phyloP scores from a whole-genome alignment of 306 rosid genomes.

The Dalbergia cochinchinensis region DNA sequence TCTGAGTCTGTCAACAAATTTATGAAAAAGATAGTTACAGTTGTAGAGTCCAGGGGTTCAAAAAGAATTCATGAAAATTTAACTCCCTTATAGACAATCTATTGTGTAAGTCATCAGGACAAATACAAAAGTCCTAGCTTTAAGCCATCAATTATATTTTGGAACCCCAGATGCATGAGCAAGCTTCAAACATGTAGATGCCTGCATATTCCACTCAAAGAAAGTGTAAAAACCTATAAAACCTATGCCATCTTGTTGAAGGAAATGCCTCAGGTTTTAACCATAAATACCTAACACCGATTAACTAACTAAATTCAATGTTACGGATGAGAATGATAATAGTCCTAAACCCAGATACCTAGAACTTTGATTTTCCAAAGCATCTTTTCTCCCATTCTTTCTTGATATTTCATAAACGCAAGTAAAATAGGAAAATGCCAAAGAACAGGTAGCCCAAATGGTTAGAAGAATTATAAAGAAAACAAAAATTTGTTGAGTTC shows the following conservation, averaged over 20 bases:
- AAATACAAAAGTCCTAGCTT: not conserved
- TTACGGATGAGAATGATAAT: not conserved
- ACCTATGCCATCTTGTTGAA: not conserved
- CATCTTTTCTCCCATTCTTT: slow-evolving; percentile 2
- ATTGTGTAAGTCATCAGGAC: slow-evolving; percentile 21
- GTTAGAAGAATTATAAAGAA: not conserved
- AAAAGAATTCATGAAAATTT: not conserved
- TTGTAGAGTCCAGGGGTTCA: slow-evolving; percentile 5
- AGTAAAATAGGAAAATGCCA: slow-evolving; percentile 15
- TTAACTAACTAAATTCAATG: slow-evolving; percentile 17
- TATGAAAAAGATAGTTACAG: slow-evolving; percentile 37
- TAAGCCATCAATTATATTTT: slow-evolving; percentile 38
- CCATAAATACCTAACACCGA: slow-evolving; percentile 1
- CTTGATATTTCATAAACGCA: slow-evolving; percentile 16
- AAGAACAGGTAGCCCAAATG: slow-evolving; percentile 11
- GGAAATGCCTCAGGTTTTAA: slow-evolving; percentile 18
- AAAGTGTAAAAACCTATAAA: slow-evolving; percentile 1
- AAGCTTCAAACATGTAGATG: not conserved
- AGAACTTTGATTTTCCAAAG: not conserved
- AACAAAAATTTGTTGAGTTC: not conserved
- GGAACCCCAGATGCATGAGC: slow-evolving; percentile 12
- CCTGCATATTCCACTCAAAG: slow-evolving; percentile 23
- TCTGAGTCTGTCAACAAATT: slow-evolving; percentile 75
- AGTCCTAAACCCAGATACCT: slow-evolving; percentile 29
- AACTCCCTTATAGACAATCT: slow-evolving; percentile 8